Evolutionary conservation across 2,329 filamentous ascomycete species (phyloP).

Genomic region (Fusarium bactridioides): DNA sequence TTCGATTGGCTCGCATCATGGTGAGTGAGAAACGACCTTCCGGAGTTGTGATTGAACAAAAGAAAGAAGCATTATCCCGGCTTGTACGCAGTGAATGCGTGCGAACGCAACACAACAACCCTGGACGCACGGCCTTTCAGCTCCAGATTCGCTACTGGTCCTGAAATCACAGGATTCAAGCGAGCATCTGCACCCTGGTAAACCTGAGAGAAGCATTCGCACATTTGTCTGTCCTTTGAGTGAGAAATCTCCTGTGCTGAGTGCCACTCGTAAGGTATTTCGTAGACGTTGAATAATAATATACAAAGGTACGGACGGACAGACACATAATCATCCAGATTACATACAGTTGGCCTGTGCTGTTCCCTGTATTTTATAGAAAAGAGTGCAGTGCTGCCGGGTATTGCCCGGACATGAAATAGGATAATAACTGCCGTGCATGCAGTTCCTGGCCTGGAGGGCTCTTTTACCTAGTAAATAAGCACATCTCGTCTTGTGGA

Average conservation of each 20-base stretch:
- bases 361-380: not conserved
- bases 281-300: not conserved
- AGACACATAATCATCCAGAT: not conserved
- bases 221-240: conserved; percentile 11
- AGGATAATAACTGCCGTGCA: conserved; percentile 14
- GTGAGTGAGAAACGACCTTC: conserved; percentile 29
- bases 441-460: not conserved
- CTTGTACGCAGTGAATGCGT: conserved; percentile 18
- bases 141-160: conserved; percentile 4
- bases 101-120: conserved; percentile 19
- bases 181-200: conserved; percentile 23
- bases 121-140: conserved; percentile 20
- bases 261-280: not conserved
- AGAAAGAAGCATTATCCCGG: conserved; percentile 41
- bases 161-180: conserved; percentile 8
- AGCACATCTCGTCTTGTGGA: not conserved
- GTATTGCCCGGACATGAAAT: conserved; percentile 28
- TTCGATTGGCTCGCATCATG: conserved; percentile 34
- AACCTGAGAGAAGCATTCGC: conserved; percentile 29
- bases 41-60: conserved; percentile 41
- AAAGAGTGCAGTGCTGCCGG: conserved; percentile 4
- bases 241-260: not conserved
- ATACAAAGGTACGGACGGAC: not conserved
- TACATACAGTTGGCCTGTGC: not conserved
- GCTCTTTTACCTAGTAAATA: not conserved